Base-by-base conservation (phyloP, 768 basidiomycete species). In the Amanita rubescens region DNA sequence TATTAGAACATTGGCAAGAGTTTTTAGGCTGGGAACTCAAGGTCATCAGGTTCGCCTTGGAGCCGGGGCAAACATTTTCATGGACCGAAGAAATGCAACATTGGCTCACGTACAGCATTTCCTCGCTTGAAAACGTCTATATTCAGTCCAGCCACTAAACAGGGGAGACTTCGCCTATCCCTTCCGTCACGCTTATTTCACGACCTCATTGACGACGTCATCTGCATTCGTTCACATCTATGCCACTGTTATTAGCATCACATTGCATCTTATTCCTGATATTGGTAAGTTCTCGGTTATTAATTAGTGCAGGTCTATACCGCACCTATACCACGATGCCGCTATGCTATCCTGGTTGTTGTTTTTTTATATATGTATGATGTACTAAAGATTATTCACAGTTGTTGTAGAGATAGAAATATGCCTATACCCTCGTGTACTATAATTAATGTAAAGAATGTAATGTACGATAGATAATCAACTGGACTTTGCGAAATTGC, bases 1-100 rank as follows among this genome's bases (percentile, higher is more conserved):
- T 51, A 24, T 39, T n/a, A 9, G 49, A 51, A 12, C 14, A 32
- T 12, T 24, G 27, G 41, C 27, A 42, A 43, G 25, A 27, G 14
- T 51, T 30, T 51, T 17, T n/a, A n/a, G 41, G 22, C 19, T 51
- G 51, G 51, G 1, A n/a, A 17, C 41, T 51, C 11, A 51, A 51
- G 12, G n/a, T 11, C 20, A 43, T 51, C 33, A 38, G 5, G 2
- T 30, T 51, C 14, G 30, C 33, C 11, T 30, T 7, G 11, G 7
- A n/a, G 12, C 24, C 34, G n/a, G 35, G 35, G 11, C 34, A 12
- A 25, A n/a, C 17, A 19, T 30, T 24, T 19, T 3, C 14, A 19
- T 41, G 39, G n/a, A 14, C n/a, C 14, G 22, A 33, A 20, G 11
- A 17, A 12, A 17, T 51, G 50, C 20, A 24, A 42, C 15, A 5